phyloP scores from a whole-genome alignment of 768 basidiomycete genomes.

The Leccinum incarnatum region DNA sequence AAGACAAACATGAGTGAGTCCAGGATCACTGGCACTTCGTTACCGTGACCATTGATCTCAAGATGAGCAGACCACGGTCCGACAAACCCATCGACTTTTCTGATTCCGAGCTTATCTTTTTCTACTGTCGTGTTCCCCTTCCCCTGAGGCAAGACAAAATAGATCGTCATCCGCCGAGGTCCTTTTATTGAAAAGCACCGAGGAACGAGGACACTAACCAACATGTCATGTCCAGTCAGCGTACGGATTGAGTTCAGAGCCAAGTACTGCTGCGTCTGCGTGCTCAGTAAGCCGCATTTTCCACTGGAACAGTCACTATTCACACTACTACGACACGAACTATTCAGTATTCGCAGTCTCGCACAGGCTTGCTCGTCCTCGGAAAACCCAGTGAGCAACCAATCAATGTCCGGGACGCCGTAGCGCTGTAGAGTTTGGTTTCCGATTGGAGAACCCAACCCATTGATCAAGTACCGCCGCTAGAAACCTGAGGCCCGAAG shows the following conservation, averaged over 20 bases:
- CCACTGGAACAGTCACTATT: not conserved
- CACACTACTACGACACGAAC: not conserved
- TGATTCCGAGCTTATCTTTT: not conserved
- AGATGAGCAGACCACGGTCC: not conserved
- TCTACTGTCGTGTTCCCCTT: not conserved
- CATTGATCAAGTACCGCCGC: no score
- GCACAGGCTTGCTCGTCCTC: not conserved
- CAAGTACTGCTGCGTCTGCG: not conserved
- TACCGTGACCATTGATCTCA: no score
- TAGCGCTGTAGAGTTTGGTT: not conserved
- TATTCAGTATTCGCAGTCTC: not conserved
- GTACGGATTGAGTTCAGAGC: not conserved
- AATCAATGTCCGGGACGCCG: not conserved
- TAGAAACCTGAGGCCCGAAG: not conserved
- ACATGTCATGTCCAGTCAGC: not conserved
- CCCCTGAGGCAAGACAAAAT: not conserved
- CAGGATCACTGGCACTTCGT: no score
- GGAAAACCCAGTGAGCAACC: not conserved
- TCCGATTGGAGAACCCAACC: not conserved
- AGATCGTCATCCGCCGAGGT: not conserved
- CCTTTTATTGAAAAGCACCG: not conserved
- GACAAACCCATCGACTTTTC: not conserved
- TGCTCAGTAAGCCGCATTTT: not conserved
- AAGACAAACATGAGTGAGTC: conserved; percentile 12
- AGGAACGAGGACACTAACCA: not conserved